phyloP scores from a whole-genome alignment of 2,329 filamentous ascomycete genomes.

The Apiospora hydei region DNA sequence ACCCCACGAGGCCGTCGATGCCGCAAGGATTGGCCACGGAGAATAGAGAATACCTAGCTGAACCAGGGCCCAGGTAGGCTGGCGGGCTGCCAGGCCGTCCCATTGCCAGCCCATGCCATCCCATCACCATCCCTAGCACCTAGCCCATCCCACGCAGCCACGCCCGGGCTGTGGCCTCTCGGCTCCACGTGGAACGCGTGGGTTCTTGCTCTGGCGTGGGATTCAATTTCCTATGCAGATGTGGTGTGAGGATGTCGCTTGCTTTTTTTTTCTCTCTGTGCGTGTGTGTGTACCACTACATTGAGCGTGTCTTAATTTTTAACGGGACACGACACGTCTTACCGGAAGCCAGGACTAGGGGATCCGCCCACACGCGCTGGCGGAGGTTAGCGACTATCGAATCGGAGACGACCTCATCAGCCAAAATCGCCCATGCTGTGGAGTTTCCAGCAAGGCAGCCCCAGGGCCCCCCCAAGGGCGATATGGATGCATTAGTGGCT shows the following conservation, averaged over 20 bases:
- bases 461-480: conserved; percentile 15
- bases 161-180: not conserved
- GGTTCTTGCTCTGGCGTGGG: not conserved
- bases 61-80: not conserved
- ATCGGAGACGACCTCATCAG: conserved; percentile 22
- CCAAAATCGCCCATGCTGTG: conserved; percentile 19
- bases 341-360: conserved; percentile 20
- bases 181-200: conserved; percentile 16
- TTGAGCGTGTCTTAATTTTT: not conserved
- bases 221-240: conserved; percentile 20
- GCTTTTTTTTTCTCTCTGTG: not conserved
- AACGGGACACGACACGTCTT: conserved; percentile 21
- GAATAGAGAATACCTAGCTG: not conserved
- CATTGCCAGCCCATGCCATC: not conserved
- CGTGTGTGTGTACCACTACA: not conserved
- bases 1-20: not conserved
- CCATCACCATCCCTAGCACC: not conserved
- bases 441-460: conserved; percentile 18
- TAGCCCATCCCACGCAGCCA: not conserved
- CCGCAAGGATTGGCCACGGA: not conserved
- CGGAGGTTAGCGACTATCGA: conserved; percentile 23
- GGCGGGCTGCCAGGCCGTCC: too few species aligned
- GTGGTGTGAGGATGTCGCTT: conserved; percentile 5
- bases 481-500: conserved; percentile 24
- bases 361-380: conserved; percentile 20